A percentile compares a stretch with the other conserved stretches of the same genome.
phyloP scores from a whole-genome alignment of 129 eudicot genomes.

The Oenanthe sinensis region DNA sequence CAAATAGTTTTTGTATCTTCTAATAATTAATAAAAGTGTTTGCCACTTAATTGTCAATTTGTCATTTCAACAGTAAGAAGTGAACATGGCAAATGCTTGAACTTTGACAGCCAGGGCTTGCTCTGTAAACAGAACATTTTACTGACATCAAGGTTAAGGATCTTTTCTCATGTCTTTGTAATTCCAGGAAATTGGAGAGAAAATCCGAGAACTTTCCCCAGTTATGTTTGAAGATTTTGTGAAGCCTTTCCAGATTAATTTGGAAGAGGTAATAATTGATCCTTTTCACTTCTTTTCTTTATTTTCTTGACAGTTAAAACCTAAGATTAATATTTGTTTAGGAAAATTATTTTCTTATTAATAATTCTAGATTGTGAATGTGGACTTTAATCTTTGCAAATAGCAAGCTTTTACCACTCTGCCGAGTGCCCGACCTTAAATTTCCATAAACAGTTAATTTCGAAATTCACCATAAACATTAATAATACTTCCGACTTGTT shows the following conservation, averaged over 20 bases:
- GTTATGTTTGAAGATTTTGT: slow-evolving; percentile 81
- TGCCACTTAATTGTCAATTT: not conserved
- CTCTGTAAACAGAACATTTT: not conserved
- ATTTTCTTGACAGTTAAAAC: not conserved
- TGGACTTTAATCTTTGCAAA: not conserved
- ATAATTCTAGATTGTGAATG: not conserved
- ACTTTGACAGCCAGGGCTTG: not conserved
- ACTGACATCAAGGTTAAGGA: not conserved
- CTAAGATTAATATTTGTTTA: not conserved
- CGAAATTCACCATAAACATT: not conserved
- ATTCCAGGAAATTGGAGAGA: slow-evolving; percentile 70
- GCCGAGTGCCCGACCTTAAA: not conserved
- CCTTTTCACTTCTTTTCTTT: not conserved
- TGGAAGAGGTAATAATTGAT: slow-evolving; percentile 38
- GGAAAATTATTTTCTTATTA: not conserved
- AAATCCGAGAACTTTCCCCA: slow-evolving; percentile 51
- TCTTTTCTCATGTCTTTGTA: slow-evolving; percentile 3
- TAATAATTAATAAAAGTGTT: not conserved
- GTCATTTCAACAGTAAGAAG: not conserved
- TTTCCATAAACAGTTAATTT: not conserved
- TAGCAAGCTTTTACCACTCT: not conserved
- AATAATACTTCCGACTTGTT: not conserved
- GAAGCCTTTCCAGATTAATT: slow-evolving; percentile 60
- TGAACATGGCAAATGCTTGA: not conserved
- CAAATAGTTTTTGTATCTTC: not conserved